Conservation (phyloP, 2,329 filamentous ascomycete species). For the Colletotrichum sansevieriae region DNA sequence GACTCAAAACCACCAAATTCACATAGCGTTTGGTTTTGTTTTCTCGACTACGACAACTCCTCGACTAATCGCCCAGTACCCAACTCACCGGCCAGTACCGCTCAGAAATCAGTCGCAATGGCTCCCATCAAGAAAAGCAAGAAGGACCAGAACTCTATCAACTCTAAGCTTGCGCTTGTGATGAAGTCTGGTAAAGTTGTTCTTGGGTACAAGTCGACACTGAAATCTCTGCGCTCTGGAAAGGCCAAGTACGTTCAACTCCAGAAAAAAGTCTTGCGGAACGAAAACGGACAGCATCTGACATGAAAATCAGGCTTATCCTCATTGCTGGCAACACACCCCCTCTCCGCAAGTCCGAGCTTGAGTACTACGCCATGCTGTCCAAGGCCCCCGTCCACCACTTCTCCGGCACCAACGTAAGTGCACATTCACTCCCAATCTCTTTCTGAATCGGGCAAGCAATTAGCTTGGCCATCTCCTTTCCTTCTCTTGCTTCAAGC, state of each 20-base stretch:
- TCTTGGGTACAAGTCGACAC: slow-evolving; percentile 82
- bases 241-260: slow-evolving; percentile 91
- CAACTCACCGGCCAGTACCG: slow-evolving; percentile 44
- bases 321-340: slow-evolving; percentile 95
- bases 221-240: slow-evolving; percentile 92
- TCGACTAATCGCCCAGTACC: slow-evolving; percentile 30
- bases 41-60: slow-evolving; percentile 24
- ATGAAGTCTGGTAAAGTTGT: slow-evolving; percentile 83
- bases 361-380: slow-evolving; percentile 95
- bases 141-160: slow-evolving; percentile 84
- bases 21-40: not conserved
- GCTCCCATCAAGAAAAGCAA: slow-evolving; percentile 79
- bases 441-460: slow-evolving; percentile 2
- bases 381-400: slow-evolving; percentile 97
- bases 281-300: not conserved
- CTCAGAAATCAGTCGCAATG: slow-evolving; percentile 68
- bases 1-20: slow-evolving; percentile 22
- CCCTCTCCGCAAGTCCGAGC: slow-evolving; percentile 96
- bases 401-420: slow-evolving; percentile 99
- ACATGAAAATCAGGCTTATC: slow-evolving; percentile 81
- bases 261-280: not conserved
- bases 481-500: slow-evolving; percentile 48
- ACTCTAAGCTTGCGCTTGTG: slow-evolving; percentile 68
- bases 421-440: slow-evolving; percentile 56
- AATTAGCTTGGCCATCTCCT: slow-evolving; percentile 34